A percentile compares a stretch with the other conserved stretches of the same genome.
phyloP scores from a whole-genome alignment of 768 basidiomycete species.

The Termitomyces sp. region DNA sequence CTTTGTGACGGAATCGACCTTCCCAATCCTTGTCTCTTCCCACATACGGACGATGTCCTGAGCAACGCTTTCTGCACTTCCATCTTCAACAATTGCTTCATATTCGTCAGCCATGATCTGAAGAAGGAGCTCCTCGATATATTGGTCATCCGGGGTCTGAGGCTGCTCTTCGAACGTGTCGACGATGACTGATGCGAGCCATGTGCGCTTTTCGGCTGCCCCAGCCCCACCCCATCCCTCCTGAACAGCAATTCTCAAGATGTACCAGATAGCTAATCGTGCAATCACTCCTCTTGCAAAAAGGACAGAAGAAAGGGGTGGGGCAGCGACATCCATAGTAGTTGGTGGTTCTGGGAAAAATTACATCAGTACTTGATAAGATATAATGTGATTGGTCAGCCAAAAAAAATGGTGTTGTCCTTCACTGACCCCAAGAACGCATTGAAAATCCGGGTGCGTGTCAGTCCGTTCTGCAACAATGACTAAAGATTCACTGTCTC shows the following conservation, averaged over 20 bases:
- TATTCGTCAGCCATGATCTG: slow-evolving; percentile 89
- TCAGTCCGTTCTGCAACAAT: background rate
- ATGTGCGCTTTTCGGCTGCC: slow-evolving; percentile 64
- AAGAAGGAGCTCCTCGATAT: slow-evolving; percentile 75
- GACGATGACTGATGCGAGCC: slow-evolving; percentile 78
- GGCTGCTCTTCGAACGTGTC: slow-evolving; percentile 66
- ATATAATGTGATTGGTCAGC: slow-evolving; percentile 7
- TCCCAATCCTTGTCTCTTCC: slow-evolving; percentile 42
- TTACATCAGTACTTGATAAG: slow-evolving; percentile 2
- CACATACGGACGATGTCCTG: slow-evolving; percentile 67
- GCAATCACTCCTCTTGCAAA: slow-evolving; percentile 88
- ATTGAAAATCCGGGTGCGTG: background rate
- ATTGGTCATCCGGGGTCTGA: slow-evolving; percentile 53
- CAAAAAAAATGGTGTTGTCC: background rate
- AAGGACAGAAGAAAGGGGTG: slow-evolving; percentile 48
- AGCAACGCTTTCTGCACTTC: slow-evolving; percentile 69
- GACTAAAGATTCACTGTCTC: background rate
- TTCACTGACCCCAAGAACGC: background rate
- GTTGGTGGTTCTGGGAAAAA: background rate
- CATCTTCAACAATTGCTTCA: slow-evolving; percentile 79
- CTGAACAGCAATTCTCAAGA: slow-evolving; percentile 79
- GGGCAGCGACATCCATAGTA: slow-evolving; percentile 20
- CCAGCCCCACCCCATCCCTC: slow-evolving; percentile 84
- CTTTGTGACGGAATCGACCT: slow-evolving; percentile 42
- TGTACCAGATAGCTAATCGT: slow-evolving; percentile 79